A percentile compares a stretch with the other conserved stretches of the same genome.
These are phyloP conservation scores for Ophiostoma novo-ulmi DNA, from an alignment of 2,329 filamentous ascomycete species.

Conservation along the genomic window DNA sequence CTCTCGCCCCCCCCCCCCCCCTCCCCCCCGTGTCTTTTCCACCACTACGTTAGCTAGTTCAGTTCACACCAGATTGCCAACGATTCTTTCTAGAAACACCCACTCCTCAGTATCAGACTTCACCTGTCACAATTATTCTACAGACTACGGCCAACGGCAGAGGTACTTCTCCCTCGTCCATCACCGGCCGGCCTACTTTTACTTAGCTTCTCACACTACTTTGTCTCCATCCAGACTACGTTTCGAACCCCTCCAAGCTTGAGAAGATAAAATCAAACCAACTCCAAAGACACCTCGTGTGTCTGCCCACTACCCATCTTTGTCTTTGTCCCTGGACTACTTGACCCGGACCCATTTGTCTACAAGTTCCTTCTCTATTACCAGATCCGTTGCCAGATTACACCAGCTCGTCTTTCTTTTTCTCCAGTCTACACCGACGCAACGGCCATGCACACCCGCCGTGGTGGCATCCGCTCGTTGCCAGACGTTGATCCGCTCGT, in stretches of 20 bases:
- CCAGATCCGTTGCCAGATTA: background rate
- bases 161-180: conserved; percentile 16
- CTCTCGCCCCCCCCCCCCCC: background rate
- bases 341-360: background rate
- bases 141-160: background rate
- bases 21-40: background rate
- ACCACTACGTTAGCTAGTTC: background rate
- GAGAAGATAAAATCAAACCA: conserved; percentile 9
- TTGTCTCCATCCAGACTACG: conserved; percentile 19
- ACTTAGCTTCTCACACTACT: conserved; percentile 25
- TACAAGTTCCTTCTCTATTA: background rate
- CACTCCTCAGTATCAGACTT: background rate
- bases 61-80: background rate
- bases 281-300: background rate
- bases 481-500: conserved; percentile 6
- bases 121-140: background rate
- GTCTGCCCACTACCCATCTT: background rate
- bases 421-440: background rate
- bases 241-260: conserved; percentile 16
- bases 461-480: conserved; percentile 3
- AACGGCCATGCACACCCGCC: conserved; percentile 9
- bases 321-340: background rate
- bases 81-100: background rate
- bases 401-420: background rate
- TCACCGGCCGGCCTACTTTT: conserved; percentile 18